phyloP scores from a whole-genome alignment of 140 eudicot species.

The Anethum foeniculum region DNA sequence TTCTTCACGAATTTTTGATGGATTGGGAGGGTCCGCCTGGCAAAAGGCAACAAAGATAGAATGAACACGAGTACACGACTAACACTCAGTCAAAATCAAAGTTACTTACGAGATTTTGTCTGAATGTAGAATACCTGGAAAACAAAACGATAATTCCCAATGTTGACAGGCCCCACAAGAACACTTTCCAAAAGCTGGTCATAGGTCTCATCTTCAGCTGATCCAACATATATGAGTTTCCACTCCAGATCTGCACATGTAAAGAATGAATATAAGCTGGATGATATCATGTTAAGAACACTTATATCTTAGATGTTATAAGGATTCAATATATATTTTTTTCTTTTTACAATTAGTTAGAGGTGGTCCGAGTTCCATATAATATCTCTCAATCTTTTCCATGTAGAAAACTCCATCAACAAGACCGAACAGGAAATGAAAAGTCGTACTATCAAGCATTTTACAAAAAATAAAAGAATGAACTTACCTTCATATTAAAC shows the following conservation, averaged over 20 bases:
- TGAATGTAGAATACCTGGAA: constrained; percentile 50
- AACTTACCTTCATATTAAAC: background rate
- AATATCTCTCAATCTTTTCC: background rate
- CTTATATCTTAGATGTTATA: background rate
- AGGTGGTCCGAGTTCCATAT: background rate
- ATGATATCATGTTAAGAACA: background rate
- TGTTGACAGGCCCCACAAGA: constrained; percentile 84
- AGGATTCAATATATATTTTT: background rate
- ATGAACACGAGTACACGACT: background rate
- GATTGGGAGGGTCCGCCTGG: constrained; percentile 92
- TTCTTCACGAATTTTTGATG: constrained; percentile 80
- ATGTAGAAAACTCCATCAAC: background rate
- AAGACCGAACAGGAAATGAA: too few relatives aligned
- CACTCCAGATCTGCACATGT: constrained; percentile 65
- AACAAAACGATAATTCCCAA: constrained; percentile 89
- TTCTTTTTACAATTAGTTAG: background rate
- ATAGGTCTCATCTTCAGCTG: constrained; percentile 93
- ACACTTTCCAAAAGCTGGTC: constrained; percentile 89
- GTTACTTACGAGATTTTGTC: background rate
- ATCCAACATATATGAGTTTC: constrained; percentile 88
- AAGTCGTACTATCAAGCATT: too few relatives aligned
- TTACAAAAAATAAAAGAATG: background rate
- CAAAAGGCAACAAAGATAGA: background rate
- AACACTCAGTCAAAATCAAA: background rate
- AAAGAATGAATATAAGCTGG: background rate